A percentile compares a stretch with the other conserved stretches of the same genome.
Conservation (phyloP, 495 filamentous ascomycete genomes). For the Trypethelium eluteriae region DNA sequence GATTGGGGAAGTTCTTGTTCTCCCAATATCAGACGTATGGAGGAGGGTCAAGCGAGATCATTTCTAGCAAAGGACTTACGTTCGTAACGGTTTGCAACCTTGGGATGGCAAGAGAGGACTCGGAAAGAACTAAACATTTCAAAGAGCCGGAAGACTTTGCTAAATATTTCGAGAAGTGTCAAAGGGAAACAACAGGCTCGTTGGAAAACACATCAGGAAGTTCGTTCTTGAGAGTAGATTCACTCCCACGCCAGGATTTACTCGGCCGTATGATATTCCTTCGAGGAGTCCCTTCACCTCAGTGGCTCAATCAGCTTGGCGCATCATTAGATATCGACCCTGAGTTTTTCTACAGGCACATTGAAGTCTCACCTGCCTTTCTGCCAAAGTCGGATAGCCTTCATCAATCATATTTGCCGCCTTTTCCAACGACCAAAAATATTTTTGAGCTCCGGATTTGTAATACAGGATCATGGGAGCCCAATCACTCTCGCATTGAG, state of each 20-base stretch:
- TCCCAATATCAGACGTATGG: neutral
- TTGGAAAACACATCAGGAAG: neutral
- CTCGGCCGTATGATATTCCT: neutral
- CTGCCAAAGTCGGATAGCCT: neutral
- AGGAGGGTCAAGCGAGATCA: neutral
- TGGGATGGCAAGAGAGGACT: neutral
- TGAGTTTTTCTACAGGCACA: neutral
- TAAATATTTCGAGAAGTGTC: neutral
- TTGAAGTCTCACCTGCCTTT: slow-evolving; percentile 3
- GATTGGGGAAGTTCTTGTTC: neutral
- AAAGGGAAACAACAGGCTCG: neutral
- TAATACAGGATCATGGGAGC: slow-evolving; percentile 1
- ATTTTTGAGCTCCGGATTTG: neutral
- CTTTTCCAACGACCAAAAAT: neutral
- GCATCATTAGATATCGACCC: neutral
- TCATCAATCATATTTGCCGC: neutral
- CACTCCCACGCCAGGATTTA: neutral
- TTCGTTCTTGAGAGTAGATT: neutral
- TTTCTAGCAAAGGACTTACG: neutral
- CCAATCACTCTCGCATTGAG: neutral
- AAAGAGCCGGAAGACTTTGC: neutral
- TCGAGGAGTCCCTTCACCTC: neutral
- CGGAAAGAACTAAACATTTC: neutral
- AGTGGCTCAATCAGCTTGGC: neutral
- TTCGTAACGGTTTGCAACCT: slow-evolving; percentile 1